Percentiles rank a stretch among this genome's conserved stretches.
Conservation (phyloP, 768 basidiomycete genomes). For the Multifurca ochricompacta region DNA sequence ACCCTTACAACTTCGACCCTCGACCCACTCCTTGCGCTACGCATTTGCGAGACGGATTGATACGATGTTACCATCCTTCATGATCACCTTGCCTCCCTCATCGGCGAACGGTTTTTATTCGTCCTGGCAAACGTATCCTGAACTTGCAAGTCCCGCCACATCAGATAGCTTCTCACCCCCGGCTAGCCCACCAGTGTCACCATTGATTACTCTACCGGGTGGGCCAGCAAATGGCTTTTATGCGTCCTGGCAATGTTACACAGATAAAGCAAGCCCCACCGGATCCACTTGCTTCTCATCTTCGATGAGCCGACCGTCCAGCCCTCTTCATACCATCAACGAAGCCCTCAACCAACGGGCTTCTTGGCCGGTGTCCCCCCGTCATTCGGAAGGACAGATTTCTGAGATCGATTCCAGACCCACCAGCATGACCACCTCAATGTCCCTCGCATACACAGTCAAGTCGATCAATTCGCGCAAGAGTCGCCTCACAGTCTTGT, state of each 20-base stretch:
- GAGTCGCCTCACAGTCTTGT: constrained; percentile 2
- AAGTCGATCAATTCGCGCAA: constrained; percentile 9
- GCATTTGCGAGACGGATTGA: background rate
- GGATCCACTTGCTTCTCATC: background rate
- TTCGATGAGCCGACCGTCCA: background rate
- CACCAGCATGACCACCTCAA: background rate
- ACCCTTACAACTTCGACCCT: background rate
- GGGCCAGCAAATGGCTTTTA: background rate
- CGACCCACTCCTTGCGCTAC: background rate
- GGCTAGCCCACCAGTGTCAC: background rate
- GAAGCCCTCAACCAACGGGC: background rate
- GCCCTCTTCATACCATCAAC: background rate
- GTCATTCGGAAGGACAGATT: background rate
- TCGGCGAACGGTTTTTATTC: constrained; percentile 4
- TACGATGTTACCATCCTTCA: background rate
- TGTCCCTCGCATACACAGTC: constrained; percentile 3
- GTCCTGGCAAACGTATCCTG: background rate
- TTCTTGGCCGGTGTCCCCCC: background rate
- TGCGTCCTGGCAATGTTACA: background rate
- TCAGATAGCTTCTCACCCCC: background rate
- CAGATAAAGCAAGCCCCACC: background rate
- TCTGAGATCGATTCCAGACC: background rate
- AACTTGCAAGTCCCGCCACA: background rate
- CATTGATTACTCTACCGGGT: background rate
- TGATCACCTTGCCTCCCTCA: constrained; percentile 5